Base-by-base conservation (phyloP, 768 basidiomycete species). In the Scleroderma citrinum region DNA sequence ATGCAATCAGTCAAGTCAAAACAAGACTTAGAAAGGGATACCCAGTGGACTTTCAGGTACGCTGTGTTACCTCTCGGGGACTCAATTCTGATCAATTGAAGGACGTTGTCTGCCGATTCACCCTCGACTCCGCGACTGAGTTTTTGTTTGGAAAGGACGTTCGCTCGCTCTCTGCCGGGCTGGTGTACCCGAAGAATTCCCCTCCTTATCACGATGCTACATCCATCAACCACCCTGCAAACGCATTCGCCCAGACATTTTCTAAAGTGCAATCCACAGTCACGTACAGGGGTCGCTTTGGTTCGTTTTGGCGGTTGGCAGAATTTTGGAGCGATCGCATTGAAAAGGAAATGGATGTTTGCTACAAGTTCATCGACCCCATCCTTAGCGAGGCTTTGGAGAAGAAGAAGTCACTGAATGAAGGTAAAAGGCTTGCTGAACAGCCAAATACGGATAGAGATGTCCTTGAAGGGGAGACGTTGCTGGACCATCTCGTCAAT, bases 101-200 rank as follows among this genome's bases (percentile, higher is more conserved):
- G 56, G 76, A 74, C 41, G 54, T 74, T 46, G 62, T 63, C 2
- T 65, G 64, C 1, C 67, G 74, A 2, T 80, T 79, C 59, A 78
- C 80, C 1, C 61, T 83, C 30, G 81, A 83, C 56, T 78, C 77
- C 1, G 77, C 78, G 0, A 75, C 78, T 0, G 76, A 77, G 21
- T 81, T 82, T 56, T 68, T 81, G 10, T 78, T 80, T 50, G 76
- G 79, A 26, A 59, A 59, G 14, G 58, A 68, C 17, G 72, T 71
- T 10, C 26, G 67, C 32, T 67, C 66, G 0, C 62, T 74, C 29
- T 60, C 65, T 0, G 70, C 70, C 12, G 69, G 71, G 14, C 68
- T 77, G 32, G 52, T 55, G 29, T 73, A 59, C 51, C 71, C 65
- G 35, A 57, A 48, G 0, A 52, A 52, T 21, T 60, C 48, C 44